Base-by-base conservation (phyloP, 345 rosid genomes). In the Eutrema heterophyllum region DNA sequence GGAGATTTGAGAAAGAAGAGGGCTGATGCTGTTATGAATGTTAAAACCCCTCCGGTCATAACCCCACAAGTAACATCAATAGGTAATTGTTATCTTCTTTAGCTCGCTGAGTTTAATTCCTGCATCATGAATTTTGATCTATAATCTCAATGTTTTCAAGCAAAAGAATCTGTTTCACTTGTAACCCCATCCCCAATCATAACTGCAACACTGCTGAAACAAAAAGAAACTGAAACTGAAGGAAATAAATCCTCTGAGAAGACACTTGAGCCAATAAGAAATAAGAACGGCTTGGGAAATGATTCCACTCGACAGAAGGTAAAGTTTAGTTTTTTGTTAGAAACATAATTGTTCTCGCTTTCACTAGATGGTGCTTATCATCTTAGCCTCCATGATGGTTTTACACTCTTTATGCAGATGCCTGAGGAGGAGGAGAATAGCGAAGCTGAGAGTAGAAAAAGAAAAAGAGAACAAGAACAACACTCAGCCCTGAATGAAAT, bases 11-110 rank as follows among this genome's bases (percentile, higher is more conserved):
- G 60, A 46, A 66, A 39, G 45, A 65, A 67, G 52, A 70, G 50
- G 49, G 26, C 48, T 48, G 69, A 78, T 39, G 39, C 62, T 70
- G 74, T 78, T 59, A 74, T 63, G 76, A 84, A 67, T 72, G 84
- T 84, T 67, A 57, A 77, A 81, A 66, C 68, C 48, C 68, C 32
- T 39, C 36, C 24, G 46, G 35, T 29, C 12, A 30, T 7, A 15
- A 56, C 13, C 24, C 41, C 24, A 4, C 41, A 56, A 56, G 24
- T 27, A 27, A n/a, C 52, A 9, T 29, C 68, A 15, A 30, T 9
- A 55, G 84, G 87, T 50, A 66, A 64, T 4, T 33, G 9, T 35
- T 4, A 40, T 61, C 2, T 24, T 61, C 49, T 61, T 40, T 1
- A 8, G 1, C 10, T 32, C 6, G 8, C 8, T n/a, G 10, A 13